A percentile compares a stretch with the other conserved stretches of the same genome.
Conservation (phyloP, 371 early-diverging fungal genomes). For the Mucor indicus region DNA sequence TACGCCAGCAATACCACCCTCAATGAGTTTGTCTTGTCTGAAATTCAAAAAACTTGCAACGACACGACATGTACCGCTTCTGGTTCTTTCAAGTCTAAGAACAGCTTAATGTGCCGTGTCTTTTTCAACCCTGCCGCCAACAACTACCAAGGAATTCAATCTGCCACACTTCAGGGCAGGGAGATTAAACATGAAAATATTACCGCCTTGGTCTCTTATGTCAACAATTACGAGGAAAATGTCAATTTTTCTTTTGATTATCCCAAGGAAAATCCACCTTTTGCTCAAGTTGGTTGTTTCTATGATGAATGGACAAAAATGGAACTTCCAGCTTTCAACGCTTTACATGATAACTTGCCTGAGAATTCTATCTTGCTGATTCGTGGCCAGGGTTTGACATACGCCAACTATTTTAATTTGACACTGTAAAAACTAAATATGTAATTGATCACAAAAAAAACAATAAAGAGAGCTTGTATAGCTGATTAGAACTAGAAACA, state of each 20-base stretch:
- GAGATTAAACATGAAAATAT: constrained; percentile 10
- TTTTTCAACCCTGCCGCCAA: constrained; percentile 18
- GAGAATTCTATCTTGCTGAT: constrained; percentile 22
- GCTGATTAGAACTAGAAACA: too few relatives aligned
- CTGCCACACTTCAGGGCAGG: constrained; percentile 21
- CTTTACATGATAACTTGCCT: constrained; percentile 21
- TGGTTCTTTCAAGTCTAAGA: constrained; percentile 24
- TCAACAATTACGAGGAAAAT: constrained; percentile 30
- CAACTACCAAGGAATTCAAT: constrained; percentile 1
- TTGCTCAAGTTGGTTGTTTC: constrained; percentile 32
- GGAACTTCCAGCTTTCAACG: constrained; percentile 37
- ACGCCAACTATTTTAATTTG: constrained; percentile 13
- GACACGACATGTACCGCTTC: constrained; percentile 13
- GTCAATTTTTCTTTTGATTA: constrained; percentile 36
- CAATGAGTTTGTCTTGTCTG: constrained; percentile 18
- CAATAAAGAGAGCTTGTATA: too few relatives aligned
- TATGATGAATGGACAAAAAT: constrained; percentile 45
- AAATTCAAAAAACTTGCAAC: constrained; percentile 14
- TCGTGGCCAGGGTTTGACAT: constrained; percentile 35
- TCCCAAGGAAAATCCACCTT: constrained; percentile 3
- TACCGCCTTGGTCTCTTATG: constrained; percentile 27
- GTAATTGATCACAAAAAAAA: too few relatives aligned
- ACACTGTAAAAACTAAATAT: constrained; percentile 9
- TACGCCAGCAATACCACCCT: constrained; percentile 20
- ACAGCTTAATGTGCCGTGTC: constrained; percentile 39